phyloP scores from a whole-genome alignment of 2,329 filamentous ascomycete genomes.

The Trichoderma koningiopsis region DNA sequence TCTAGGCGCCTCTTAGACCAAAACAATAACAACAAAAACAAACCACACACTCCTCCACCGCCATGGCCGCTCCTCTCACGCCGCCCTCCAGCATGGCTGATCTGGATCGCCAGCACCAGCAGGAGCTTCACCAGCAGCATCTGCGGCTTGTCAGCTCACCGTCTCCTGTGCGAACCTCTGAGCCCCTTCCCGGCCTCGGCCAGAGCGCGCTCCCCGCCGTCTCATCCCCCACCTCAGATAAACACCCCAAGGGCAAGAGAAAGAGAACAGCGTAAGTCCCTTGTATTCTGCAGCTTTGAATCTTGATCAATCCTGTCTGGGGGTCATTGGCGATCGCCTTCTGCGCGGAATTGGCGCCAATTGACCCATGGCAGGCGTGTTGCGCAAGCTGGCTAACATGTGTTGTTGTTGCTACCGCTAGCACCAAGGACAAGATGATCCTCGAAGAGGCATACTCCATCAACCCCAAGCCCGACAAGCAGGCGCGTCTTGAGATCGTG shows the following conservation, averaged over 20 bases:
- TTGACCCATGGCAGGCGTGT: not conserved
- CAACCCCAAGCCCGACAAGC: constrained; percentile 91
- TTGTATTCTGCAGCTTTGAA: not conserved
- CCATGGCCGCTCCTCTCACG: constrained; percentile 33
- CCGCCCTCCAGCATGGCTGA: constrained; percentile 32
- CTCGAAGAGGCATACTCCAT: constrained; percentile 82
- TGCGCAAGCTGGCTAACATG: constrained; percentile 3
- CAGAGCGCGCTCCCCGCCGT: constrained; percentile 29
- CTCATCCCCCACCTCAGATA: constrained; percentile 37
- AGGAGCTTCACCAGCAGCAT: constrained; percentile 6
- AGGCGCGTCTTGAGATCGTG: constrained; percentile 80
- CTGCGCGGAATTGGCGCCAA: not conserved
- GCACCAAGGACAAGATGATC: constrained; percentile 84
- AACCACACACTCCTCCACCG: constrained; percentile 1
- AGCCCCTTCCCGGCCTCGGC: constrained; percentile 21
- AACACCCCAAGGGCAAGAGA: constrained; percentile 62
- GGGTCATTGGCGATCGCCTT: constrained; percentile 29
- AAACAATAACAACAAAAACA: constrained; percentile 4
- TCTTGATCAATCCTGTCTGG: not conserved
- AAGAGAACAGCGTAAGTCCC: constrained; percentile 63
- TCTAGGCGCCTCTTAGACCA: constrained; percentile 20
- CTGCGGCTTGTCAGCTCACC: constrained; percentile 26
- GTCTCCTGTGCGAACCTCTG: constrained; percentile 30
- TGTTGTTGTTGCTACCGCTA: constrained; percentile 39
- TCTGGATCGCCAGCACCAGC: constrained; percentile 30